These are phyloP conservation scores for Trametes meyenii DNA, from an alignment of 768 basidiomycete genomes.

Conservation along the genomic window DNA sequence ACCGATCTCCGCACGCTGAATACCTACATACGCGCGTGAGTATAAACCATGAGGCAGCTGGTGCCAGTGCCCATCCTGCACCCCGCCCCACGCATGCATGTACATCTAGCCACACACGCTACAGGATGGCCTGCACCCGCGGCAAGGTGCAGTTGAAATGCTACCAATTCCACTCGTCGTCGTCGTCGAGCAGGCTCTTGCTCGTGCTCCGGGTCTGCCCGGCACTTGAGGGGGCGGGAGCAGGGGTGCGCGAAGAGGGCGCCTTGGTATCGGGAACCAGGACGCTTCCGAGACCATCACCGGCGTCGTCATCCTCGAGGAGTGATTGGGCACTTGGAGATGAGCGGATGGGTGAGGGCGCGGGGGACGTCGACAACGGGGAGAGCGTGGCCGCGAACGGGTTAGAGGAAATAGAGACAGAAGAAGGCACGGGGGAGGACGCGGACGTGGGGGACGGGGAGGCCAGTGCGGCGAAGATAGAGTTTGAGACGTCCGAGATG, in stretches of 20 bases:
- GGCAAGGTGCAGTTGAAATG: constrained; percentile 20
- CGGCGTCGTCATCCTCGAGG: constrained; percentile 39
- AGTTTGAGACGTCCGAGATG: constrained; percentile 64
- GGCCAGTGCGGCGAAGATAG: constrained; percentile 51
- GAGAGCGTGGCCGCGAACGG: constrained; percentile 25
- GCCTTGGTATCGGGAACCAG: constrained; percentile 37
- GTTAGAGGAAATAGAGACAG: constrained; percentile 19
- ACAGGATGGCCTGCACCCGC: constrained; percentile 15
- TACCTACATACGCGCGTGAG: neutral
- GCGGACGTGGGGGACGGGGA: constrained; percentile 35
- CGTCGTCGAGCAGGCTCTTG: constrained; percentile 38
- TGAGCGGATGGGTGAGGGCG: constrained; percentile 6
- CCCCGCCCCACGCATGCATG: neutral
- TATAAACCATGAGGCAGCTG: neutral
- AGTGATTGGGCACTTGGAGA: constrained; percentile 34
- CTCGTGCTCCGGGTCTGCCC: neutral
- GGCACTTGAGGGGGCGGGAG: constrained; percentile 3
- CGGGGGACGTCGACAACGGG: constrained; percentile 20
- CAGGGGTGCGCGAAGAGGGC: constrained; percentile 21
- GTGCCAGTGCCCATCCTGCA: neutral
- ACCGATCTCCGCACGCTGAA: neutral
- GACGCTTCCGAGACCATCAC: constrained; percentile 34
- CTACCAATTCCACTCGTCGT: constrained; percentile 68
- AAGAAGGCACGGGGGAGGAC: constrained; percentile 29
- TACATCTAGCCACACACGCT: neutral